phyloP scores from a whole-genome alignment of 164 flowering plant species.

The Tetrastigma voinierianum region DNA sequence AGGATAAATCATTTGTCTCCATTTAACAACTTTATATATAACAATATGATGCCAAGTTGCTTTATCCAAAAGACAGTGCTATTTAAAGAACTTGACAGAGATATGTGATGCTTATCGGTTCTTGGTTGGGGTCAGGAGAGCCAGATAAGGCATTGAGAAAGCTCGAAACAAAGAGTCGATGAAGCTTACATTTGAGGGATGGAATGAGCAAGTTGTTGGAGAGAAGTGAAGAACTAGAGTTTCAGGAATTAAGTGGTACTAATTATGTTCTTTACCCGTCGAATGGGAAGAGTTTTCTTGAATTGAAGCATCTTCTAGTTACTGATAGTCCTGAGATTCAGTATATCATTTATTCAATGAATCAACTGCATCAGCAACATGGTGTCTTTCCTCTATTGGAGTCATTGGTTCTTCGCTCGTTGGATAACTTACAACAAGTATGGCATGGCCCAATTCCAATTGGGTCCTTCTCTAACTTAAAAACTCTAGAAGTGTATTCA shows the following conservation, averaged over 20 bases:
- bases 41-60: neutral
- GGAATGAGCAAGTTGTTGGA: constrained; percentile 6
- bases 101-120: constrained; percentile 4
- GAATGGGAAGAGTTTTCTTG: constrained; percentile 14
- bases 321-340: neutral
- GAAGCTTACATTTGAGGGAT: neutral
- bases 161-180: neutral
- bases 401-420: constrained; percentile 12
- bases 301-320: constrained; percentile 9
- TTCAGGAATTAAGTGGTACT: no score
- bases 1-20: constrained; percentile 5
- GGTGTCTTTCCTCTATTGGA: constrained; percentile 11
- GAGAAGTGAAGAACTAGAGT: constrained; percentile 5
- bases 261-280: no score
- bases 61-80: neutral
- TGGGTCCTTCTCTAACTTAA: no score
- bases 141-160: neutral
- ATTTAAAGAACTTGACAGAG: neutral
- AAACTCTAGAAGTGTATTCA: no score
- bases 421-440: no score
- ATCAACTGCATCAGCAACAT: neutral
- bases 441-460: no score
- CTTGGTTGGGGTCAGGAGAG: neutral
- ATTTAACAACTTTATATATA: neutral
- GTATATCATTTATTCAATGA: neutral